These are phyloP conservation scores for Coemansia sp. DNA, from an alignment of 192 early-diverging fungal species.

Conservation along the genomic window DNA sequence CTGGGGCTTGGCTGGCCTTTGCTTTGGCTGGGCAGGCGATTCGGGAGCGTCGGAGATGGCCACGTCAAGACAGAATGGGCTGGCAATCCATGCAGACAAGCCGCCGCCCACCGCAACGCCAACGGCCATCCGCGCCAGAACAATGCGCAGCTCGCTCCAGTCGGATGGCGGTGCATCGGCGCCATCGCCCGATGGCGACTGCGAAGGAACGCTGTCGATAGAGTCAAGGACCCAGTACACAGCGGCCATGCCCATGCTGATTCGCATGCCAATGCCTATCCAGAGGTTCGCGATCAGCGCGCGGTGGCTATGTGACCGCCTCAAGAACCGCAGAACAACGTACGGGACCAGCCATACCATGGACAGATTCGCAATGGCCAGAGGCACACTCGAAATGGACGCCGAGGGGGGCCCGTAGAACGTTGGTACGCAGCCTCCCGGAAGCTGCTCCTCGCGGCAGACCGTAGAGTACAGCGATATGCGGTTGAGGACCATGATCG, in stretches of 20 bases:
- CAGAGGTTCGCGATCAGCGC: conserved; percentile 55
- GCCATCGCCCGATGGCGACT: background rate
- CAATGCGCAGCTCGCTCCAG: conserved; percentile 52
- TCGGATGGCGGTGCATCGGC: conserved; percentile 5
- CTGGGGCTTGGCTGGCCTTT: background rate
- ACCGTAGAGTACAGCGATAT: conserved; percentile 63
- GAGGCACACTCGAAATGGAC: conserved; percentile 28
- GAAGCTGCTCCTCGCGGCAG: conserved; percentile 88
- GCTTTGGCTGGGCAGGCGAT: background rate
- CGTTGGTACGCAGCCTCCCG: conserved; percentile 69
- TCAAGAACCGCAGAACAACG: conserved; percentile 47
- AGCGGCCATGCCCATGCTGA: conserved; percentile 57
- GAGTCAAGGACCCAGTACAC: conserved; percentile 61
- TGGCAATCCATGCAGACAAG: conserved; percentile 55
- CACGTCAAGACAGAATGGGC: conserved; percentile 59
- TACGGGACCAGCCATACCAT: conserved; percentile 44
- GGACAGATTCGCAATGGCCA: conserved; percentile 24
- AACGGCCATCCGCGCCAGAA: conserved; percentile 57
- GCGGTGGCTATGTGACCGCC: conserved; percentile 56
- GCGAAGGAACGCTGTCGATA: conserved; percentile 14
- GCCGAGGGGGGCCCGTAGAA: conserved; percentile 65
- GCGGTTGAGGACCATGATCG: conserved; percentile 62
- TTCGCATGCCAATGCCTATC: conserved; percentile 59
- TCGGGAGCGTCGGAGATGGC: conserved; percentile 11
- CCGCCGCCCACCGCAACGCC: conserved; percentile 59